A percentile compares a stretch with the other conserved stretches of the same genome.
Conservation (phyloP, 305 asterid genomes). For the Rubia tinctorum region DNA sequence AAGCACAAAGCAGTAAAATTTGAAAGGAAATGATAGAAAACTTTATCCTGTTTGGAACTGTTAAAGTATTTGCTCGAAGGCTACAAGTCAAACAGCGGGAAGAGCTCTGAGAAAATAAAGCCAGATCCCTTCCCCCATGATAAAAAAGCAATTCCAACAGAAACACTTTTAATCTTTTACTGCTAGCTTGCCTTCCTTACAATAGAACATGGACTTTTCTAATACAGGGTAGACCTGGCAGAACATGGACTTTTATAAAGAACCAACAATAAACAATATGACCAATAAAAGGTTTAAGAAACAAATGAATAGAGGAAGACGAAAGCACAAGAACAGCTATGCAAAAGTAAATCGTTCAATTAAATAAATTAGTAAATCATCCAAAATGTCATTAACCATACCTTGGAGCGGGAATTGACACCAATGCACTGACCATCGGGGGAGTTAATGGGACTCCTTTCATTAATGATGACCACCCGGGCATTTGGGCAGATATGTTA, state of each 20-base stretch:
- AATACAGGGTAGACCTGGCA: neutral
- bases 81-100: neutral
- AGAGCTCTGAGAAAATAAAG: neutral
- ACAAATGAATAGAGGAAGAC: neutral
- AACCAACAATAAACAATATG: no score
- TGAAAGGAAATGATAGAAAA: neutral
- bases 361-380: neutral
- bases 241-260: no score
- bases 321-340: neutral
- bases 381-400: constrained; percentile 19
- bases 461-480: constrained; percentile 91
- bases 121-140: neutral
- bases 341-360: neutral
- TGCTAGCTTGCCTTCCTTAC: neutral
- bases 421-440: constrained; percentile 66
- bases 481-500: constrained; percentile 61
- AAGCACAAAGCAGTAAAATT: neutral
- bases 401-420: constrained; percentile 96
- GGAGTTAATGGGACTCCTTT: constrained; percentile 82
- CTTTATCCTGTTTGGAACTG: neutral
- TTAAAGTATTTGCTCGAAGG: neutral
- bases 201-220: neutral
- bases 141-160: neutral
- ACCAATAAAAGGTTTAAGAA: neutral
- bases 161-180: no score